A percentile compares a stretch with the other conserved stretches of the same genome.
Evolutionary conservation across 768 basidiomycete genomes (phyloP).

Genomic region (Ramaria sp.): DNA sequence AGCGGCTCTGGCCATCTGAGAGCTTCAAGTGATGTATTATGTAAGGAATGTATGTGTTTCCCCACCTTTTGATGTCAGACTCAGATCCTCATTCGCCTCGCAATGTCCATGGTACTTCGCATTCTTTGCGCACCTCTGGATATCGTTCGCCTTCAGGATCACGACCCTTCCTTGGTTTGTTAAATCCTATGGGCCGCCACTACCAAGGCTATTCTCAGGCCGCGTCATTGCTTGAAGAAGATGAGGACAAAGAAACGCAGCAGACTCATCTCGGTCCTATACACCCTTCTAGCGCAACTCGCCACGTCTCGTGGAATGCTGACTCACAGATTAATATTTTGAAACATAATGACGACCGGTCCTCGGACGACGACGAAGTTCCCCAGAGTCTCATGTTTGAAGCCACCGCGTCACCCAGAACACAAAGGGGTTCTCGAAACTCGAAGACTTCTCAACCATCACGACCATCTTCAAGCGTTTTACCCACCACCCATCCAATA

Average conservation of each 20-base stretch:
- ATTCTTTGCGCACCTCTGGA: neutral
- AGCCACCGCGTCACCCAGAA: conserved; percentile 34
- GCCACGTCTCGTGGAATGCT: conserved; percentile 48
- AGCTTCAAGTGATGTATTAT: neutral
- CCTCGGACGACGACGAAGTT: conserved; percentile 73
- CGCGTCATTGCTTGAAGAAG: conserved; percentile 65
- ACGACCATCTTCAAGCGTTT: conserved; percentile 20
- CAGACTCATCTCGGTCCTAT: conserved; percentile 16
- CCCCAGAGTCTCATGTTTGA: conserved; percentile 84
- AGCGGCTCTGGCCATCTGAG: neutral
- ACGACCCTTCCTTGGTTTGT: conserved; percentile 68
- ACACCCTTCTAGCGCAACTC: conserved; percentile 21
- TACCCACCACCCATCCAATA: conserved; percentile 27
- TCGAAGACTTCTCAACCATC: conserved; percentile 36
- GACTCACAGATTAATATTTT: conserved; percentile 46
- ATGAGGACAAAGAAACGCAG: conserved; percentile 31
- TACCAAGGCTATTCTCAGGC: conserved; percentile 72
- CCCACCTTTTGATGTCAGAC: neutral
- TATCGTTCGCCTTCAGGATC: conserved; percentile 37
- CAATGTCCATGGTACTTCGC: conserved; percentile 3
- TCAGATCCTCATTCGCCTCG: neutral
- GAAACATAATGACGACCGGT: conserved; percentile 54
- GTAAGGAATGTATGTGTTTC: neutral
- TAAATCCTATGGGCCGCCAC: conserved; percentile 67
- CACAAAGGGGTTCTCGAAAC: conserved; percentile 15